These are phyloP conservation scores for Solanum bulbocastanum DNA, from an alignment of 257 asterid genomes.

Conservation along the genomic window DNA sequence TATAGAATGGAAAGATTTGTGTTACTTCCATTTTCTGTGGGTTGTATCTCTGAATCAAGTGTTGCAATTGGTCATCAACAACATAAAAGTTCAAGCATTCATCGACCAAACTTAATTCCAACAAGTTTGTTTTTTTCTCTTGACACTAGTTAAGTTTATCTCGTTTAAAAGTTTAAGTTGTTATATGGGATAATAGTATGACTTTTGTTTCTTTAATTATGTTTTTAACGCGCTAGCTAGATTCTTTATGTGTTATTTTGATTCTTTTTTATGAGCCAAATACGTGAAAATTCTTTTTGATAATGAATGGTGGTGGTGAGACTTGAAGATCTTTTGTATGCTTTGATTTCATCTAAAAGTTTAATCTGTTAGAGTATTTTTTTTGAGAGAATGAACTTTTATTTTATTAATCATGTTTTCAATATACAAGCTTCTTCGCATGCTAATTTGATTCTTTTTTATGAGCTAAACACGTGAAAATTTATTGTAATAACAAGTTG, in stretches of 20 bases:
- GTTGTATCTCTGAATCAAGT: slow-evolving; percentile 22
- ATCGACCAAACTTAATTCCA: not conserved
- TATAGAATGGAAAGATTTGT: slow-evolving; percentile 17
- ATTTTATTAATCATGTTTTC: not conserved
- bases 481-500: not conserved
- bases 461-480: not conserved
- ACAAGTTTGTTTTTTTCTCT: slow-evolving; percentile 3
- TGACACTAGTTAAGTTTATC: not conserved
- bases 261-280: not conserved
- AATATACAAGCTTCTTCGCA: not conserved
- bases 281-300: not conserved
- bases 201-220: not conserved
- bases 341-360: not conserved
- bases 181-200: not conserved
- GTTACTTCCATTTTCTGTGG: slow-evolving; percentile 25
- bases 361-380: not conserved
- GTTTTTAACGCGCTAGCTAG: not conserved
- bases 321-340: not conserved
- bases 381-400: not conserved
- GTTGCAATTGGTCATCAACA: slow-evolving; percentile 7
- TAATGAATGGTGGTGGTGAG: not conserved
- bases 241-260: not conserved
- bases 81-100: not conserved
- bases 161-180: not conserved
- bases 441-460: not conserved